Evolutionary conservation across 371 early-diverging fungal genomes (phyloP), one percentile per base, ranked within the genome.

Genomic region (Apophysomyces trapeziformis): DNA sequence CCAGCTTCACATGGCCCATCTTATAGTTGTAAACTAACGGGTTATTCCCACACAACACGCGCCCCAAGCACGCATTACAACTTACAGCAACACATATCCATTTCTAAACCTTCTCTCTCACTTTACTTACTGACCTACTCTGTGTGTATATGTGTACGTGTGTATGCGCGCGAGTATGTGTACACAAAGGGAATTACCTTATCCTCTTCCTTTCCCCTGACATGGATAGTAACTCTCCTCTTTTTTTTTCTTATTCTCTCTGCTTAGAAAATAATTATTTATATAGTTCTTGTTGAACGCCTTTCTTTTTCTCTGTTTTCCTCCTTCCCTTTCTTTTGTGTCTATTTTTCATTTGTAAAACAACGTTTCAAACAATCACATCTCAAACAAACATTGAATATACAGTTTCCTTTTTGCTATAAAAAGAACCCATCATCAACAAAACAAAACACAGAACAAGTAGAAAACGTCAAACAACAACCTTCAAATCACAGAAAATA

Each of bases 261-360:
- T 13, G 41, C 8, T 11, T 9, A 32, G 4, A 50, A 50, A 50
- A 47, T 21, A 50, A 26, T 50, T 50, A 50, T 50, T 32, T 50
- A 50, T 62, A 62, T 45, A 32, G 36, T n/a, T 16, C 46, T 47
- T 46, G 9, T 37, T 62, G 18, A 12, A 9, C 14, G 5, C 4
- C 36, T n/a, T 7, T 60, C 60, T 14, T 18, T 45, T 43, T 61
- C 46, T 50, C 64, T 62, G 36, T 62, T 44, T 35, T 62, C 58
- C 21, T 61, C 38, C 38, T 67, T 67, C 58, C 61, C 41, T 39
- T 62, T 60, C 50, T 63, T 39, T 56, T 63, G 36, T 2, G 32
- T 26, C 32, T 26, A 37, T 57, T 68, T 50, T 16, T 57, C 38
- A 12, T 38, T 39, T 45, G 26, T 68, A 26, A 35, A 44, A 57